phyloP scores from a whole-genome alignment of 441 rosid species.

The Capsella rubella region DNA sequence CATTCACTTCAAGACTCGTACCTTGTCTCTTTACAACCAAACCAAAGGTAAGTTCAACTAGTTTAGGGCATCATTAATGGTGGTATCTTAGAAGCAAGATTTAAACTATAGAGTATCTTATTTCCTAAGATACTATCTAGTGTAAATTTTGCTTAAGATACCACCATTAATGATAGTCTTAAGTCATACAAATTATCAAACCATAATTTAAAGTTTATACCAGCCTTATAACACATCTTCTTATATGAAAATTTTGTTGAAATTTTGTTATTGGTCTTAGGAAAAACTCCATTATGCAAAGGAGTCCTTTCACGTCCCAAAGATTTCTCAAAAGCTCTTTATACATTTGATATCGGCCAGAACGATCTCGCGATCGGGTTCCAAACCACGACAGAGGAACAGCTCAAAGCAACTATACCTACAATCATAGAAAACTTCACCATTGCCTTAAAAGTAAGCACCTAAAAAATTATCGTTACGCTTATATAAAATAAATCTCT shows the following conservation, averaged over 20 bases:
- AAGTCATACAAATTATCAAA: constrained; percentile 7
- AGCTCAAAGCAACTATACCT: constrained; percentile 70
- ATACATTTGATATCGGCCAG: constrained; percentile 82
- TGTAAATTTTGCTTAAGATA: too few relatives aligned
- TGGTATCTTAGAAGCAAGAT: too few relatives aligned
- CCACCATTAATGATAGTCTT: too few relatives aligned
- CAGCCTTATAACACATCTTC: background rate
- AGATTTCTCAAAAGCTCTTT: constrained; percentile 72
- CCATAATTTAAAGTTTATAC: background rate
- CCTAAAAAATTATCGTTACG: background rate
- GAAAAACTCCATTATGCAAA: constrained; percentile 47
- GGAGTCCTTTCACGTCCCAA: constrained; percentile 64
- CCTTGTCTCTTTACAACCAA: constrained; percentile 52
- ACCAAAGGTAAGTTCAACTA: constrained; percentile 42
- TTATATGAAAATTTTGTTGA: constrained; percentile 1
- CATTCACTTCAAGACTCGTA: constrained; percentile 66
- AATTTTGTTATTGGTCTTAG: constrained; percentile 23
- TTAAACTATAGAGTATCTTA: too few relatives aligned
- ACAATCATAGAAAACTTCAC: constrained; percentile 57
- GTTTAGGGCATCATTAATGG: background rate
- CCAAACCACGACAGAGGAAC: constrained; percentile 52
- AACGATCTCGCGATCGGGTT: constrained; percentile 73
- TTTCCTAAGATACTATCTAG: too few relatives aligned
- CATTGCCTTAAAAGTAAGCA: constrained; percentile 61
- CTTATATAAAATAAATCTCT: background rate